Evolutionary conservation across 768 basidiomycete genomes (phyloP), one percentile per base, ranked within the genome.

Genomic region (Holtermanniella nyarrowii): DNA sequence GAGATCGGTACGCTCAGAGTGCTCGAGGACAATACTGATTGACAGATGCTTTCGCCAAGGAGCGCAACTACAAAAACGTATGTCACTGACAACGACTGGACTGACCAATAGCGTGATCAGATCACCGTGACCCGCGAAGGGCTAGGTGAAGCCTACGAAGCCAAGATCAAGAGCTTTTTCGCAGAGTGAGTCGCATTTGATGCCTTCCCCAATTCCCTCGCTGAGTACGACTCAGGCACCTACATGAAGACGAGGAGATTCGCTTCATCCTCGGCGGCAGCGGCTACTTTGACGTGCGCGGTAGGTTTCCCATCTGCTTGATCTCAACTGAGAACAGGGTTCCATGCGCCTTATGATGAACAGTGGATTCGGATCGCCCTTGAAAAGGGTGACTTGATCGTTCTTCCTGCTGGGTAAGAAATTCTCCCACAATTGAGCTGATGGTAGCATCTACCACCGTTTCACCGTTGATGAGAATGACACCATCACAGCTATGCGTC

Each of bases 161-260:
- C 76, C 21, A 88, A 85, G 72, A 78, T 93, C 66, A 84, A 85
- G 67, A 76, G 66, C 0, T 91, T 93, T 72, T 91, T 86, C 61
- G 76, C 83, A 49, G 88, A 90, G 86, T 87, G 60, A 54, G 82
- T 68, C 26, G 3, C 14, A 26, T 44, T 23, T 18, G 23, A 20
- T 37, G 13, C 3, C 13, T 39, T 13, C 44, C 13, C 20, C 25
- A 44, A 24, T 44, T 21, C 31, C 18, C 44, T 26, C n/a, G 14
- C 50, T 39, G 49, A 51, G 1, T 24, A n/a, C 20, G 12, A 3
- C 46, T 27, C 58, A 87, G 86, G 62, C 89, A 95, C 62, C 79
- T 96, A 76, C 91, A 95, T 61, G 88, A 95, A 70, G 90, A 95
- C 62, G 90, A 96, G 64, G 90, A 96, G 72, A 93, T 91, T 63